phyloP scores from a whole-genome alignment of 768 basidiomycete genomes.

The Calvatia gigantea region DNA sequence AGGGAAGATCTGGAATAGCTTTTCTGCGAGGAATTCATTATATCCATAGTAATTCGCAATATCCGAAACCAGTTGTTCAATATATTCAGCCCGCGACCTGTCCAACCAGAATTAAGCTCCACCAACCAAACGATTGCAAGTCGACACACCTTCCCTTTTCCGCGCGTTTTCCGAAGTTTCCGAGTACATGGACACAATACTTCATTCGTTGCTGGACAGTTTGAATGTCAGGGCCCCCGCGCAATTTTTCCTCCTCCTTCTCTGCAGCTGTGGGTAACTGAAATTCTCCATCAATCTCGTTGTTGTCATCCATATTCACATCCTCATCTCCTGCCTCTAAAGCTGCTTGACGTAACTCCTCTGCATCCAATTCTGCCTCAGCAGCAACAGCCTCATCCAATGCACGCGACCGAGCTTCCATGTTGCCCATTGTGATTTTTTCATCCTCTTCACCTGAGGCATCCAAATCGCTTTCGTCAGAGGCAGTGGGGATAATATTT shows the following conservation, averaged over 20 bases:
- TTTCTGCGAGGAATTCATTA: slow-evolving; percentile 92
- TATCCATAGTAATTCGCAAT: slow-evolving; percentile 97
- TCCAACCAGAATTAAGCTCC: background rate
- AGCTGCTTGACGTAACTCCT: slow-evolving; percentile 60
- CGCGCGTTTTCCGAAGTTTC: slow-evolving; percentile 66
- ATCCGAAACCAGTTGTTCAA: slow-evolving; percentile 82
- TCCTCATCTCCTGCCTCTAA: slow-evolving; percentile 43
- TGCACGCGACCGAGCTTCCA: slow-evolving; percentile 77
- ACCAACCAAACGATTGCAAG: slow-evolving; percentile 7
- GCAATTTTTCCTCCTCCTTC: slow-evolving; percentile 65
- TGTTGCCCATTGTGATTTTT: slow-evolving; percentile 72
- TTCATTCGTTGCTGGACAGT: slow-evolving; percentile 78
- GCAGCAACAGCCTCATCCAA: slow-evolving; percentile 63
- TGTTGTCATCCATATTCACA: slow-evolving; percentile 40
- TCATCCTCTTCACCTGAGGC: slow-evolving; percentile 41
- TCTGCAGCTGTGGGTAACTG: slow-evolving; percentile 69
- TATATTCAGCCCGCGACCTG: slow-evolving; percentile 88
- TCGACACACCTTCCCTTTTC: slow-evolving; percentile 61
- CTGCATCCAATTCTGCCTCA: slow-evolving; percentile 66
- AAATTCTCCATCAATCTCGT: slow-evolving; percentile 46
- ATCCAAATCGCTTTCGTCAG: slow-evolving; percentile 40
- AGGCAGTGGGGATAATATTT: slow-evolving; percentile 49
- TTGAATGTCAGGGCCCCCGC: slow-evolving; percentile 69
- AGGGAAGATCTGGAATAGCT: slow-evolving; percentile 91
- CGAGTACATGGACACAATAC: slow-evolving; percentile 67